Percentiles rank a stretch among this genome's conserved stretches.
Evolutionary conservation across 345 rosid species (phyloP).

Genomic region (Pugionium cornutum): DNA sequence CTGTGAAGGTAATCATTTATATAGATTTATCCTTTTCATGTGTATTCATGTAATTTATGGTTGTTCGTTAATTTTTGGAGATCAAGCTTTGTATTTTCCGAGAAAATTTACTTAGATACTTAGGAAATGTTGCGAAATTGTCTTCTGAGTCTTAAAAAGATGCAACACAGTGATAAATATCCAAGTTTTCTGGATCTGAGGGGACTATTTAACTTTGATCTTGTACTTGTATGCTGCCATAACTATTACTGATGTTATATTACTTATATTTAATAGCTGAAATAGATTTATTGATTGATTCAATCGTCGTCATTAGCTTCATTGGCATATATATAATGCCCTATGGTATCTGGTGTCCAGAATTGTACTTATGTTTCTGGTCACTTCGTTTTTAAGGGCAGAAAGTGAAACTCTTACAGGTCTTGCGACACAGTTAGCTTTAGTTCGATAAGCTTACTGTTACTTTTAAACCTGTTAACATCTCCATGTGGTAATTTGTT

Average conservation of each 20-base stretch:
- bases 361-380: constrained; percentile 50
- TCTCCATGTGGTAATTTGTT: too few species aligned
- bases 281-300: constrained; percentile 45
- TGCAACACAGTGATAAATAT: constrained; percentile 58
- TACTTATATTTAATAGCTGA: too few species aligned
- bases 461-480: constrained; percentile 42
- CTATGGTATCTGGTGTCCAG: constrained; percentile 88
- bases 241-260: too few species aligned
- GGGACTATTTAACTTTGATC: too few species aligned
- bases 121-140: background rate
- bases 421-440: constrained; percentile 54
- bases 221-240: too few species aligned
- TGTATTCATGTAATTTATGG: background rate
- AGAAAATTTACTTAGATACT: constrained; percentile 1
- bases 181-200: too few species aligned
- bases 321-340: constrained; percentile 42
- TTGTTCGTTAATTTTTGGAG: background rate
- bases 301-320: background rate
- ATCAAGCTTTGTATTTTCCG: background rate
- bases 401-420: constrained; percentile 49
- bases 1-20: constrained; percentile 60
- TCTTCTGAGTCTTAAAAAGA: background rate
- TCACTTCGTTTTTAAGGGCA: constrained; percentile 74
- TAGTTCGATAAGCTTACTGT: constrained; percentile 34
- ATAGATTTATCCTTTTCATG: background rate